These are phyloP conservation scores for Yamadazyma sp. DNA, from an alignment of 805 yeast species.

Conservation along the genomic window DNA sequence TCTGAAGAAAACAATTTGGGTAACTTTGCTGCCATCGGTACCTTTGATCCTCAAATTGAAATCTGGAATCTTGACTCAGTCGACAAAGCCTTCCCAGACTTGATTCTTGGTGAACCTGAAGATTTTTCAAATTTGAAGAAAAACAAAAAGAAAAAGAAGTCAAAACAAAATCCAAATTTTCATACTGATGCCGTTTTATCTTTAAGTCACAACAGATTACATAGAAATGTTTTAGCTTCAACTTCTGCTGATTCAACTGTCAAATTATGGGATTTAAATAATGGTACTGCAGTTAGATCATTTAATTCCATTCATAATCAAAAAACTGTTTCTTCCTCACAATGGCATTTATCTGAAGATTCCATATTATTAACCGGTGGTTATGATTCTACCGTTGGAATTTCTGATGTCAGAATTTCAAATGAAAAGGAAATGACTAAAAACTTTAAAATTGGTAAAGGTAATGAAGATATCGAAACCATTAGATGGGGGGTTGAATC, in stretches of 20 bases:
- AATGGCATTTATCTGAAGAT: conserved; percentile 74
- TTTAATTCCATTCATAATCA: conserved; percentile 67
- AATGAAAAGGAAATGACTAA: conserved; percentile 59
- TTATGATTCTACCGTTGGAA: conserved; percentile 77
- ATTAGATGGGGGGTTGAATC: conserved; percentile 63
- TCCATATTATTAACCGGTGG: conserved; percentile 85
- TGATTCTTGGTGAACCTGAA: conserved; percentile 78
- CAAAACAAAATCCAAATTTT: conserved; percentile 61
- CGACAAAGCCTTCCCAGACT: conserved; percentile 93
- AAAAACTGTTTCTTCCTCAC: conserved; percentile 78
- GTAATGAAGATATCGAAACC: conserved; percentile 77
- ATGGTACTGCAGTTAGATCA: conserved; percentile 74
- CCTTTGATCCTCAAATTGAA: conserved; percentile 96
- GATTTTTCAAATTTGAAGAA: conserved; percentile 40
- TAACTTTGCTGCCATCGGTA: conserved; percentile 94
- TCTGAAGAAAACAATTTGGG: conserved; percentile 52
- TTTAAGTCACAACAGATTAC: conserved; percentile 74
- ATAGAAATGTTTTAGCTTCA: conserved; percentile 84
- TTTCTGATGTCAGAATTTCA: conserved; percentile 81
- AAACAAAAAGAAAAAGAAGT: conserved; percentile 47
- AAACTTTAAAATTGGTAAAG: conserved; percentile 54
- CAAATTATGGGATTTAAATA: conserved; percentile 88
- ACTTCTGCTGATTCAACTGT: conserved; percentile 95
- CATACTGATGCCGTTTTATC: conserved; percentile 95
- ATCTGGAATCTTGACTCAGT: conserved; percentile 92